Base-by-base conservation (phyloP, 192 early-diverging fungal species). In the Haplosporangium gracile region DNA sequence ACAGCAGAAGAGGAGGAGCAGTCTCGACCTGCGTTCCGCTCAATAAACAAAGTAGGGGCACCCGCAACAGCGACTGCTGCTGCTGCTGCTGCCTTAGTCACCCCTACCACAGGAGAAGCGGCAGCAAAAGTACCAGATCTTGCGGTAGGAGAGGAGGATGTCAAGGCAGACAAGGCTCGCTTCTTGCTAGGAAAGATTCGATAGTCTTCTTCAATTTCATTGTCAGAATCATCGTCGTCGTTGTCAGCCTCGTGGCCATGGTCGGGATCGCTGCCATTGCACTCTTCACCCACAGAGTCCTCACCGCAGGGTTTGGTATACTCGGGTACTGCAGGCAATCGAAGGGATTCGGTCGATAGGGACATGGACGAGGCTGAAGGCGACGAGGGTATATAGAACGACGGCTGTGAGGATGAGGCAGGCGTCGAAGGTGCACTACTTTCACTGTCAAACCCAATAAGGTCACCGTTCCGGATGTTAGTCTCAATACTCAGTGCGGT, bases 171-270 rank as follows among this genome's bases (percentile, higher is more conserved):
- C 55, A 60, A 60, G 7, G 24, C 55, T 5, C 55, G 55, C 26
- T n/a, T 74, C 43, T 74, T 51, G 4, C 24, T 70, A 7, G 79
- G 72, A 10, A 80, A 74, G 40, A 80, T 80, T 4, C 79, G 53
- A 42, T 74, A 80, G 45, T 80, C 79, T 45, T 65, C 79, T 2
- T 80, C 79, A 74, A 80, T 80, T 51, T 74, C 79, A 29, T 71
- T 47, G 16, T 74, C 79, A 0, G 39, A 53, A 51, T 69, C 60
- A 8, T 80, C 42, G 6, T 53, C 13, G 16, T 60, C n/a, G n/a
- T 60, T 60, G 20, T 70, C 69, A 70, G 36, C 13, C 29, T 70
- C 69, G 18, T 38, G 32, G 36, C 32, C 69, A 70, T 39, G 16
- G 5, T 38, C 69, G 36, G 69, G 26, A 22, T 70, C 69, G 16